Evolutionary conservation across 1,139 yeast genomes (phyloP), one percentile per base, ranked within the genome.

Genomic region (Chernovozyma aurita): DNA sequence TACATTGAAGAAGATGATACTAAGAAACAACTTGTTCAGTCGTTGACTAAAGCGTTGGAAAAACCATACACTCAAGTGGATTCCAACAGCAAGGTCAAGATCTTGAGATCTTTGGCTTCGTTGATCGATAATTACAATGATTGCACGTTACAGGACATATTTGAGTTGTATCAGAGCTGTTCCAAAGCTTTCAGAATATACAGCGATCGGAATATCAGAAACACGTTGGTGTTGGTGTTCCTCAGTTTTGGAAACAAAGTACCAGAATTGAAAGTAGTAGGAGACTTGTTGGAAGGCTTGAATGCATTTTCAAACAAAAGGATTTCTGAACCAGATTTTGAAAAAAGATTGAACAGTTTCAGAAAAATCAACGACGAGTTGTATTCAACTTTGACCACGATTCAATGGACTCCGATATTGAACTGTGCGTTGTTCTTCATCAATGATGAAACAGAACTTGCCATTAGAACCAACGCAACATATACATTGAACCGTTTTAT

Each of bases 371-470:
- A 80, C 45, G 95, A 86, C 43, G 57, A 54, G 0, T 48, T 62
- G 3, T 85, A 72, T 52, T 13, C 36, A 1, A 42, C 55, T 0
- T 59, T 85, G 12, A 54, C 73, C 0, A 63, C 77, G 1, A 41
- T 58, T 3, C 88, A 87, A 49, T 94, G 98, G 98, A 50, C 76
- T 7, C 97, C 97, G 2, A 51, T 94, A 3, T 42, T 92, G 27
- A 74, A 82, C 53, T 76, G 80, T 41, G 71, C 79, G 42, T 66
- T 92, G 30, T 88, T 64, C 52, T 85, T 76, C 54, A 74, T 92
- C 40, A 80, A 80, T 41, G 95, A 87, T 50, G 81, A 79, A 26
- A 81, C 78, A 17, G 99, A 92, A 55, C 67, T 85, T 40, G 83
- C 95, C 0, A 64, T 92, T 37, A 73, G 97, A 57, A 75, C 86